Evolutionary conservation across 192 early-diverging fungal genomes (phyloP), one percentile per base, ranked within the genome.

Genomic region (Backusella westeae): DNA sequence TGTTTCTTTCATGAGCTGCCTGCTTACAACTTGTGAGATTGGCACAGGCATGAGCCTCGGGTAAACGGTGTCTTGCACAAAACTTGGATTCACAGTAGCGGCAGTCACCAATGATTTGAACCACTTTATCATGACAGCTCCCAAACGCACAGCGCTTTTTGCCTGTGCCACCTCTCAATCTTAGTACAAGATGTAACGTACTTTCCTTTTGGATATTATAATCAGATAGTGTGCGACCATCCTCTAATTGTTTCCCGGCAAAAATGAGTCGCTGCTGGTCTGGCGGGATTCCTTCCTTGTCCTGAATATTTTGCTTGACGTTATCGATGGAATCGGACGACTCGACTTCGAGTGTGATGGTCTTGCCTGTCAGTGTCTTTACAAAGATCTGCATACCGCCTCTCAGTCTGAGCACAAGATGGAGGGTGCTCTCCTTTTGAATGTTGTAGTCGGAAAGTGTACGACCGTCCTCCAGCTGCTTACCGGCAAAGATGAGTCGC

Each of bases 261-360:
- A 92, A 94, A 65, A 93, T 91, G 9, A 93, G 85, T 68, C 91
- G 88, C 81, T 93, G 92, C 84, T 93, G 92, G 75, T 94, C 92
- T 67, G 92, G 92, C 21, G 92, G 93, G 65, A 92, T 94, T 70
- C 92, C 95, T 85, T 96, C 95, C 90, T 96, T 77, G 8, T 80
- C 75, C 65, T 80, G 65, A 7, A 77, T 67, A 21, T 80, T 77
- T 17, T 69, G 59, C 90, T 95, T 96, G 89, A 96, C 94, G 80
- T 94, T 93, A 77, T 95, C 92, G 84, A 98, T 96, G 71, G 92
- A 91, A 86, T 97, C 96, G 73, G 88, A 90, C 69, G 93, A 95
- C 90, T 98, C 95, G 69, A 97, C 96, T 90, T 97, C 93, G 56
- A 92, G 89, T 80, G 93, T 93, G 86, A 93, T 93, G 75, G 92